Evolutionary conservation across 768 basidiomycete species (phyloP).

Genomic region (Astraeus odoratus): DNA sequence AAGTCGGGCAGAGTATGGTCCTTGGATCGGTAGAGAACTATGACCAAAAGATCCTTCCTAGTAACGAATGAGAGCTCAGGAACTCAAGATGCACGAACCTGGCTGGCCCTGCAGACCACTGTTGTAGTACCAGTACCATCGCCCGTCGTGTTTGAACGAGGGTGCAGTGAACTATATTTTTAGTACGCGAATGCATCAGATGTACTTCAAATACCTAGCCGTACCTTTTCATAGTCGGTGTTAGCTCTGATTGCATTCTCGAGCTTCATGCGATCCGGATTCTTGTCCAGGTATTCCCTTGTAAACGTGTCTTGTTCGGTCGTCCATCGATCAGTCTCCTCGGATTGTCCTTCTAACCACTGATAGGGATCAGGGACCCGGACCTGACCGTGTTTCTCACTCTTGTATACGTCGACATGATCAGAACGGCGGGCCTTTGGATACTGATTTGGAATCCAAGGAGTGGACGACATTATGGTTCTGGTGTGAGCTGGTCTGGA

Average conservation of each 20-base stretch:
- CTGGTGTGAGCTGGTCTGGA: constrained; percentile 9
- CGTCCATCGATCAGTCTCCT: constrained; percentile 63
- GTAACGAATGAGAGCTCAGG: background rate
- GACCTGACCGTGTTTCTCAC: constrained; percentile 53
- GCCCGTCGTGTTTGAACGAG: constrained; percentile 50
- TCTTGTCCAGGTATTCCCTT: constrained; percentile 53
- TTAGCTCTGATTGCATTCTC: constrained; percentile 52
- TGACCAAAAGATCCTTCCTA: background rate
- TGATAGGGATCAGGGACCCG: constrained; percentile 63
- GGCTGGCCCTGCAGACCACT: constrained; percentile 69
- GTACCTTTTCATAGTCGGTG: constrained; percentile 46
- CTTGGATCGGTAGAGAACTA: constrained; percentile 59
- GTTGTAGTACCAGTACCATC: constrained; percentile 82
- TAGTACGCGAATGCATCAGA: background rate
- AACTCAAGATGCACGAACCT: constrained; percentile 17
- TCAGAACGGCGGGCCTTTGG: constrained; percentile 60
- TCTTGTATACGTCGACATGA: constrained; percentile 64
- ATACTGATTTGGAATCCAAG: constrained; percentile 54
- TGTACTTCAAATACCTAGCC: background rate
- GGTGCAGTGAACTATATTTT: constrained; percentile 56
- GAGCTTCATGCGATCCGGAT: constrained; percentile 49
- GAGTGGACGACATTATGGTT: constrained; percentile 32
- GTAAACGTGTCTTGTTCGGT: constrained; percentile 55
- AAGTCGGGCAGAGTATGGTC: constrained; percentile 48
- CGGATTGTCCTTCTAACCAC: constrained; percentile 61